Evolutionary conservation across 1,284 basidiomycete species (phyloP).

Genomic region (Albatrellus sp.): DNA sequence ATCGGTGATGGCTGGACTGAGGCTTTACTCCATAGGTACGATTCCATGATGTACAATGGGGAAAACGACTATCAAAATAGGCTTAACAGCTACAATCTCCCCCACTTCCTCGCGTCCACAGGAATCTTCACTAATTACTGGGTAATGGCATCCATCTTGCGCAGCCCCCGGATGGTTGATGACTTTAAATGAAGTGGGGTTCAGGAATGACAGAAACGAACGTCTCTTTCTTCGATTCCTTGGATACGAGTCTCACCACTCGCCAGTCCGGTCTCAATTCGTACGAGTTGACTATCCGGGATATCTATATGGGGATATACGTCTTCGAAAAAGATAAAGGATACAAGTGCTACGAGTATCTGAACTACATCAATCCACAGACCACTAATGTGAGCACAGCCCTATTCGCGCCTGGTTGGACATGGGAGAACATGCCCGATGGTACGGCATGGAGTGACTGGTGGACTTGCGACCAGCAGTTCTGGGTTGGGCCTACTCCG

Average conservation of each 20-base stretch:
- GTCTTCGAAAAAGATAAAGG: conserved; percentile 73
- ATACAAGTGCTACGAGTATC: conserved; percentile 52
- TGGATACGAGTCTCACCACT: too few species aligned
- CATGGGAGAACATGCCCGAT: too few species aligned
- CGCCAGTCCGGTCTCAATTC: too few species aligned
- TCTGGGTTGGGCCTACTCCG: conserved; percentile 60
- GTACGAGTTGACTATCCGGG: conserved; percentile 33
- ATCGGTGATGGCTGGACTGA: too few species aligned
- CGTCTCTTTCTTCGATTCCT: too few species aligned
- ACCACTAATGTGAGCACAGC: conserved; percentile 63
- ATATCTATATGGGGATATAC: conserved; percentile 63
- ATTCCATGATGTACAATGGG: conserved; percentile 63
- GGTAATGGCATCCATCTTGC: too few species aligned
- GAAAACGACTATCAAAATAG: conserved; percentile 64
- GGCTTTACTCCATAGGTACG: conserved; percentile 65
- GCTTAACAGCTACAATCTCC: conserved; percentile 56
- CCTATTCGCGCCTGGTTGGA: too few species aligned
- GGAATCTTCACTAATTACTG: conserved; percentile 75
- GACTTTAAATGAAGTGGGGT: too few species aligned
- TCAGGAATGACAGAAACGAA: too few species aligned
- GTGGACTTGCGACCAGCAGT: conserved; percentile 56
- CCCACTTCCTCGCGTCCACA: conserved; percentile 64
- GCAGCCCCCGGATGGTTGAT: too few species aligned
- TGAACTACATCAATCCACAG: conserved; percentile 46
- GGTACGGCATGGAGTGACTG: conserved; percentile 55